These are phyloP conservation scores for Solanum dulcamara DNA, from an alignment of 257 asterid species.

Conservation along the genomic window DNA sequence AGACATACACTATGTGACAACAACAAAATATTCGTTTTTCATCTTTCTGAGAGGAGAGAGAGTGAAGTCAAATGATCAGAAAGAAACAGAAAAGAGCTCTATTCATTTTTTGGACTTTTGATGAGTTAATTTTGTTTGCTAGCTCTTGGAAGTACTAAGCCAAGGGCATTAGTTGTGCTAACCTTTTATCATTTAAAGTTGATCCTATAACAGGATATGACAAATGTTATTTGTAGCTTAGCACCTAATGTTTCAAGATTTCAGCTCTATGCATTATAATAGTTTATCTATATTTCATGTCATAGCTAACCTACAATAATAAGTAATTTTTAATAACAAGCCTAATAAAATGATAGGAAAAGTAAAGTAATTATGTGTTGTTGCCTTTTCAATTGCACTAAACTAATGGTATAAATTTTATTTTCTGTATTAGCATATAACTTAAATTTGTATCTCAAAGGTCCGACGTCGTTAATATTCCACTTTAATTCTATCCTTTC, in stretches of 20 bases:
- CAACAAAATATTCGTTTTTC: not conserved
- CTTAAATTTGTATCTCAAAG: no score
- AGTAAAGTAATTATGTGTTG: not conserved
- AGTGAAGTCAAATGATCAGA: not conserved
- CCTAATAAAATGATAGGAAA: not conserved
- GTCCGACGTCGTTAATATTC: not conserved
- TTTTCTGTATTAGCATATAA: not conserved
- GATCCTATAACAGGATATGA: not conserved
- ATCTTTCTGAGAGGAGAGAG: not conserved
- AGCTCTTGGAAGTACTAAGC: constrained; percentile 12
- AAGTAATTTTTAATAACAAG: not conserved
- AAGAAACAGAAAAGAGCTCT: not conserved
- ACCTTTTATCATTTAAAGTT: not conserved
- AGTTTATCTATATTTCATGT: not conserved
- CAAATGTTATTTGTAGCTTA: not conserved
- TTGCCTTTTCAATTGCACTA: not conserved
- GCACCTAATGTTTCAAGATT: not conserved
- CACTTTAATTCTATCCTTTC: not conserved
- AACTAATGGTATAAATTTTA: not conserved
- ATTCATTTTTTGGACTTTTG: constrained; percentile 10
- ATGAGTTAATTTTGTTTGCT: constrained; percentile 14
- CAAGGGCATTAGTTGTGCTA: not conserved
- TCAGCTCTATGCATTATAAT: not conserved
- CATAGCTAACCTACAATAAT: not conserved
- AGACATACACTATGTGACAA: constrained; percentile 18